These are phyloP conservation scores for Aspergillus bertholletiae DNA, from an alignment of 495 filamentous ascomycete genomes.

Conservation along the genomic window DNA sequence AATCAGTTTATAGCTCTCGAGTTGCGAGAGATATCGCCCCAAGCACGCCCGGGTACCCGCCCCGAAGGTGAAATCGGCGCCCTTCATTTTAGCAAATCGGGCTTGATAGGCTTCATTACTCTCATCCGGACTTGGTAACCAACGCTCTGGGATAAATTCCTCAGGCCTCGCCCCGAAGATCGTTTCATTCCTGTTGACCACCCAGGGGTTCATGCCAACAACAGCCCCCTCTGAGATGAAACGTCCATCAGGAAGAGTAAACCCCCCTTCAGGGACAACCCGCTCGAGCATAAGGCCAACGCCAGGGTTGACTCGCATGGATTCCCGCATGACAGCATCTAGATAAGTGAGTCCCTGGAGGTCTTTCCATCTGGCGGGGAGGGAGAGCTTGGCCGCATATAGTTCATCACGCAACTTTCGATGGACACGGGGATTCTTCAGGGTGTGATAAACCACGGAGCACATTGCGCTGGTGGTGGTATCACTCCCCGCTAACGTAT, in stretches of 20 bases:
- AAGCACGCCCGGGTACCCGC: conserved; percentile 65
- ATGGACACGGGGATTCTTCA: conserved; percentile 23
- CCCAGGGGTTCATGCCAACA: conserved; percentile 51
- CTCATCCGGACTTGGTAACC: conserved; percentile 42
- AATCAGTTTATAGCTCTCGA: conserved; percentile 80
- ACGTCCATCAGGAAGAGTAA: conserved; percentile 40
- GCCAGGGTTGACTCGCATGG: conserved; percentile 62
- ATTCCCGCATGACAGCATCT: conserved; percentile 64
- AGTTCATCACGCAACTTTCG: conserved; percentile 27
- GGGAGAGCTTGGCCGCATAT: conserved; percentile 3
- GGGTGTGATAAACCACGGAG: conserved; percentile 38
- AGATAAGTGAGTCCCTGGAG: conserved; percentile 56
- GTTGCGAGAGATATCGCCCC: conserved; percentile 66
- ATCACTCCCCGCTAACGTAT: conserved; percentile 36
- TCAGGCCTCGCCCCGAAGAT: conserved; percentile 60
- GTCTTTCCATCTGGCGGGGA: conserved; percentile 26
- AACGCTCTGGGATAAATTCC: conserved; percentile 56
- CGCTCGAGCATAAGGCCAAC: conserved; percentile 54
- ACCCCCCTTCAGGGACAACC: conserved; percentile 31
- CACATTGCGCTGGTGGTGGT: conserved; percentile 32
- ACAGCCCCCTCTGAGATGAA: conserved; percentile 59
- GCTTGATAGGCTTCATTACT: conserved; percentile 7
- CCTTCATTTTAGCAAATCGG: background rate
- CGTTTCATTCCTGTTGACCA: conserved; percentile 53
- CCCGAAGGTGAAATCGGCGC: conserved; percentile 52